Conservation (phyloP, 768 basidiomycete species). For the Suillus variegatus region DNA sequence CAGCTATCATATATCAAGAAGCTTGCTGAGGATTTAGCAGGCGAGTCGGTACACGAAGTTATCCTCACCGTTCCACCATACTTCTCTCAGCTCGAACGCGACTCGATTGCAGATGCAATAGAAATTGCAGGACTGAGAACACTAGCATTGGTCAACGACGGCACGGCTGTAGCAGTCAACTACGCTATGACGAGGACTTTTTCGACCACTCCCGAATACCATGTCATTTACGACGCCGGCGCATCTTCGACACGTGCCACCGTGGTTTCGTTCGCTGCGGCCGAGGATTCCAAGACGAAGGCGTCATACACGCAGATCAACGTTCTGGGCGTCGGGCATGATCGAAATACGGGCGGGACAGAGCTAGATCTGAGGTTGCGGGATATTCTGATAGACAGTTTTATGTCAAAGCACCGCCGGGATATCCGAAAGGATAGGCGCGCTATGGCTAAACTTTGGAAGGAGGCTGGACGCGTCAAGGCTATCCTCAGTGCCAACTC, state of each 20-base stretch:
- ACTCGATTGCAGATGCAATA: conserved; percentile 88
- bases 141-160: conserved; percentile 88
- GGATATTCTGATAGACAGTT: conserved; percentile 75
- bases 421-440: conserved; percentile 73
- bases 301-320: conserved; percentile 66
- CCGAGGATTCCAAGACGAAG: conserved; percentile 50
- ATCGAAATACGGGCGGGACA: conserved; percentile 75
- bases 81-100: conserved; percentile 88
- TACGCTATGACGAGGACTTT: conserved; percentile 97
- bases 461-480: conserved; percentile 91
- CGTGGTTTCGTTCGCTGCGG: conserved; percentile 62
- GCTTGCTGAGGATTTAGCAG: conserved; percentile 75
- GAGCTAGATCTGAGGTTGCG: conserved; percentile 82
- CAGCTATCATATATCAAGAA: conserved; percentile 89
- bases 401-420: conserved; percentile 69
- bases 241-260: conserved; percentile 82
- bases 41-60: conserved; percentile 80
- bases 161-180: conserved; percentile 94
- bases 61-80: conserved; percentile 90
- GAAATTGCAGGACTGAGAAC: conserved; percentile 88
- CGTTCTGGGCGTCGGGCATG: conserved; percentile 81
- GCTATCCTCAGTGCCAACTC: conserved; percentile 90
- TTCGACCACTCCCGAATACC: conserved; percentile 67
- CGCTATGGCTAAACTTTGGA: conserved; percentile 92
- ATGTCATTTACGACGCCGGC: conserved; percentile 94